Conservation (phyloP, 805 yeast species). For the Teunomyces pallodes region DNA sequence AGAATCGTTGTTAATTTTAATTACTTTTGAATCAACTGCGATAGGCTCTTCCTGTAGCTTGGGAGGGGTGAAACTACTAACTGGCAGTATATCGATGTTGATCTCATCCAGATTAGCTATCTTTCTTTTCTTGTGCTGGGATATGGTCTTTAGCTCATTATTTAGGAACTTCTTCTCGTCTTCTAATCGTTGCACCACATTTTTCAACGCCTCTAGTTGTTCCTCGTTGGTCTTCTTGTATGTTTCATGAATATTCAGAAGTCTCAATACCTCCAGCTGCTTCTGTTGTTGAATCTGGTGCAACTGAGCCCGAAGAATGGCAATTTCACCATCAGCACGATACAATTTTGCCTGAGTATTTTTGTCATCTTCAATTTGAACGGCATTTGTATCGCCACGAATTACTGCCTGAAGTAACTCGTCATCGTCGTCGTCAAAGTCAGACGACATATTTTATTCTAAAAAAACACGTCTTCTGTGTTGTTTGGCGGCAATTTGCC, state of each 20-base stretch:
- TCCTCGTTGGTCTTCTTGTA: constrained; percentile 24
- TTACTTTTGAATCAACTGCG: constrained; percentile 13
- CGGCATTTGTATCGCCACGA: constrained; percentile 8
- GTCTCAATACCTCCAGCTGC: constrained; percentile 32
- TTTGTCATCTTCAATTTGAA: neutral
- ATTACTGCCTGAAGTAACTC: constrained; percentile 52
- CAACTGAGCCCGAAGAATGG: constrained; percentile 68
- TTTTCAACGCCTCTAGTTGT: constrained; percentile 28
- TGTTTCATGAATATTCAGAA: constrained; percentile 17
- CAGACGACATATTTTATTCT: constrained; percentile 15
- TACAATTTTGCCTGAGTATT: constrained; percentile 32
- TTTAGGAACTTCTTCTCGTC: constrained; percentile 43
- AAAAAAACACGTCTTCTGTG: neutral
- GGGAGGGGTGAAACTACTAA: constrained; percentile 4
- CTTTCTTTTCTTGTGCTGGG: constrained; percentile 22
- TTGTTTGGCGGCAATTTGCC: neutral
- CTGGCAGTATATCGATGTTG: neutral
- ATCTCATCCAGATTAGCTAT: constrained; percentile 3
- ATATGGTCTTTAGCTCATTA: constrained; percentile 32
- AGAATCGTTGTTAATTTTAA: constrained; percentile 32
- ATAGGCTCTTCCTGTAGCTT: neutral
- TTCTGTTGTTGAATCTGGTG: constrained; percentile 42
- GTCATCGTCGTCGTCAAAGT: constrained; percentile 39
- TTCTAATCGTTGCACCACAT: constrained; percentile 35
- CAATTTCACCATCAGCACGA: constrained; percentile 74